phyloP scores from a whole-genome alignment of 1,139 yeast genomes.

The Yamadazyma kanchanaburiensis region DNA sequence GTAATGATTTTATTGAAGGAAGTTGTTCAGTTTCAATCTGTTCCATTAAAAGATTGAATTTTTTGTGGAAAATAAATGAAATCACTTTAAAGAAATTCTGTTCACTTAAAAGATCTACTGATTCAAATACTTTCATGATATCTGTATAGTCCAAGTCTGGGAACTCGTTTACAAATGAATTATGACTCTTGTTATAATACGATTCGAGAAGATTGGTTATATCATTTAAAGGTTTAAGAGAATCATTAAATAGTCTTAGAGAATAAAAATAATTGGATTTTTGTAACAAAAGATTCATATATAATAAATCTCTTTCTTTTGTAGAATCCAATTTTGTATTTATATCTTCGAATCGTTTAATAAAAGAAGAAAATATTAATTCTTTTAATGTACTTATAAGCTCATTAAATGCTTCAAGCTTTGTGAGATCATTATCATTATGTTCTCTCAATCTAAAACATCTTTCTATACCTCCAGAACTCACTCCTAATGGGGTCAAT shows the following conservation, averaged over 20 bases:
- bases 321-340: constrained; percentile 10
- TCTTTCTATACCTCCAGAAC: constrained; percentile 9
- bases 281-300: constrained; percentile 15
- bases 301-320: constrained; percentile 6
- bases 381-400: constrained; percentile 46
- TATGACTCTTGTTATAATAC: constrained; percentile 19
- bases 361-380: constrained; percentile 54
- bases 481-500: constrained; percentile 10
- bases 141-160: constrained; percentile 13
- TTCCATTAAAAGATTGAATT: constrained; percentile 21
- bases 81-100: constrained; percentile 23
- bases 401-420: constrained; percentile 48
- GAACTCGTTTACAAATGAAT: constrained; percentile 11
- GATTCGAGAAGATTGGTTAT: constrained; percentile 21
- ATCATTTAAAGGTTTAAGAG: constrained; percentile 47
- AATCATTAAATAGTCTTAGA: constrained; percentile 56
- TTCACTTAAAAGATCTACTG: constrained; percentile 12
- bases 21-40: constrained; percentile 24
- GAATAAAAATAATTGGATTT: constrained; percentile 37
- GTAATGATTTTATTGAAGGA: constrained; percentile 30
- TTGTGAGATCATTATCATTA: constrained; percentile 33
- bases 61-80: constrained; percentile 25
- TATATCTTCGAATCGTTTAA: constrained; percentile 38
- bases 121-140: constrained; percentile 15
- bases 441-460: constrained; percentile 20